Evolutionary conservation across 2,329 filamentous ascomycete species (phyloP).

Genomic region (Ceratocystis cubensis): DNA sequence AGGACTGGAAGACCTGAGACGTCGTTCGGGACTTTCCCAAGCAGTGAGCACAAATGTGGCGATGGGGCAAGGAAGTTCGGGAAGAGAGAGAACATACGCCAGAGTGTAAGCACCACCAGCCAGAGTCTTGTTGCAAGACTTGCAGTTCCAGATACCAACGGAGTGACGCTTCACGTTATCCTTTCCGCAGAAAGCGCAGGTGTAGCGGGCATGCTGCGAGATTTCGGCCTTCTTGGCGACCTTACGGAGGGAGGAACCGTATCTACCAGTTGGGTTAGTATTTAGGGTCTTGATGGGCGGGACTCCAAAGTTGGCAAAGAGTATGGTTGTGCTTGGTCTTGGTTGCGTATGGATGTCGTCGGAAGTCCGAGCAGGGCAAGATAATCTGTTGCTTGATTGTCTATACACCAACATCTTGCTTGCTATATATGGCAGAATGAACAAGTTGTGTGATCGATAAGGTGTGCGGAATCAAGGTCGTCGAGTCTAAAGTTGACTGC

Average conservation of each 20-base stretch:
- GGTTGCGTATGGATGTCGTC: not conserved
- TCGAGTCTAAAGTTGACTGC: not conserved
- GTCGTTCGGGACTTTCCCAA: not conserved
- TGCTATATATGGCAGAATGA: not conserved
- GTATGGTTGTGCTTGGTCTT: constrained; percentile 3
- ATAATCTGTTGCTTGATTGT: not conserved
- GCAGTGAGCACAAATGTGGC: not conserved
- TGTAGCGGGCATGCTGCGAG: constrained; percentile 92
- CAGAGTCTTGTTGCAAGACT: constrained; percentile 83
- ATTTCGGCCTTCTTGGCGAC: constrained; percentile 98
- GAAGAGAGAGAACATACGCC: constrained; percentile 56
- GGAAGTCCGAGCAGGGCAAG: not conserved
- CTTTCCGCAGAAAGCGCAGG: constrained; percentile 99
- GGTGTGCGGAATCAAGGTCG: not conserved
- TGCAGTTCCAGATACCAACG: constrained; percentile 96
- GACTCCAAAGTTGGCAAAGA: not conserved
- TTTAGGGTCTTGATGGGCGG: constrained; percentile 4
- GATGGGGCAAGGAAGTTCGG: not conserved
- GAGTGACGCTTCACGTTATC: constrained; percentile 80
- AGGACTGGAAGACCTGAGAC: not conserved
- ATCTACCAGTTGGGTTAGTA: constrained; percentile 44
- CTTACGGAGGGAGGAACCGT: constrained; percentile 98
- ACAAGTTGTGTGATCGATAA: not conserved
- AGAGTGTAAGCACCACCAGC: constrained; percentile 75
- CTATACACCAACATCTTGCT: not conserved